Evolutionary conservation across 75 land plant genomes (phyloP).

Genomic region (Sequoiadendron giganteum): DNA sequence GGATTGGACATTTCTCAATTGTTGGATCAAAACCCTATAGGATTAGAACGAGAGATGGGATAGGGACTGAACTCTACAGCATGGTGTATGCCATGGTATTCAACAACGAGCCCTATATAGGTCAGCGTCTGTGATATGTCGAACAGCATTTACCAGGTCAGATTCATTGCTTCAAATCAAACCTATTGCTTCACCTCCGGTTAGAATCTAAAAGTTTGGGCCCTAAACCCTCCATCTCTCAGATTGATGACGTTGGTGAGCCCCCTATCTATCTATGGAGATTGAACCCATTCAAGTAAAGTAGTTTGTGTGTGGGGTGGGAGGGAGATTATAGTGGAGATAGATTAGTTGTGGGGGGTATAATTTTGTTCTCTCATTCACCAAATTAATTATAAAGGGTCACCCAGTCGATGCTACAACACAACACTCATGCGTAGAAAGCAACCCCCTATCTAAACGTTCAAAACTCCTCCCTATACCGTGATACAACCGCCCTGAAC

Average conservation of each 20-base stretch:
- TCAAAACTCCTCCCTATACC: background rate
- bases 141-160: background rate
- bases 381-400: background rate
- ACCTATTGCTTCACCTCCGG: too few species aligned
- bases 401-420: background rate
- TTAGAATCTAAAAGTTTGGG: too few species aligned
- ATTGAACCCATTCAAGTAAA: conserved; percentile 6
- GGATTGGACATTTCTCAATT: background rate
- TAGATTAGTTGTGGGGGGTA: too few species aligned
- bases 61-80: background rate
- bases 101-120: background rate
- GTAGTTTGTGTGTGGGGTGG: too few species aligned
- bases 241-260: background rate
- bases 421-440: background rate
- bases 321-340: too few species aligned
- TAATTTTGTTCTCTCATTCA: background rate
- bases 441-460: background rate
- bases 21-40: conserved; percentile 6
- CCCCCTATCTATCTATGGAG: background rate
- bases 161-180: too few species aligned
- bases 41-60: background rate
- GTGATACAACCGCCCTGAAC: background rate
- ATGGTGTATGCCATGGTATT: background rate
- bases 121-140: background rate
- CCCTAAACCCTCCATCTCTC: background rate